Evolutionary conservation across 1,284 basidiomycete genomes (phyloP).

Genomic region (Grifola frondosa): DNA sequence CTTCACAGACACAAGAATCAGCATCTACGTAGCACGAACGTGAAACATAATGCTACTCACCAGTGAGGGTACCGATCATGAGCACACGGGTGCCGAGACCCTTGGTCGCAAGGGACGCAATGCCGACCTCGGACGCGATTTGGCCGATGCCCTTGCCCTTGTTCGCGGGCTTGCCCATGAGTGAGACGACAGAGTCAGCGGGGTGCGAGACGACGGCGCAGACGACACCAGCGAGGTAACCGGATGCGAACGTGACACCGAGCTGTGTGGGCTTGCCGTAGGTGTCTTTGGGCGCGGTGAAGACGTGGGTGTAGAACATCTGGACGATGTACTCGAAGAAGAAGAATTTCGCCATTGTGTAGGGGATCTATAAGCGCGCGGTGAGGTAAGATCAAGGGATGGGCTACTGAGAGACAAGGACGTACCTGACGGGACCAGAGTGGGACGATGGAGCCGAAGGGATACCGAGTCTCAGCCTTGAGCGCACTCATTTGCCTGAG

Average conservation of each 20-base stretch:
- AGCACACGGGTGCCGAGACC: slow-evolving; percentile 79
- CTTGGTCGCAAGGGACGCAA: slow-evolving; percentile 65
- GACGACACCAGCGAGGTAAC: slow-evolving; percentile 80
- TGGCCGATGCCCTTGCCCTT: slow-evolving; percentile 70
- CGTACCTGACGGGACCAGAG: slow-evolving; percentile 81
- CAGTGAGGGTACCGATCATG: slow-evolving; percentile 80
- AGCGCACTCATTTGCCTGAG: slow-evolving; percentile 62
- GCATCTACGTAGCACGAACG: not conserved
- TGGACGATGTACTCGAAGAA: slow-evolving; percentile 80
- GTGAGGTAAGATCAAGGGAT: not conserved
- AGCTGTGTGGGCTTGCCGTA: slow-evolving; percentile 75
- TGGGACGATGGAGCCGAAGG: slow-evolving; percentile 78
- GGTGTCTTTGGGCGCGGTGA: slow-evolving; percentile 70
- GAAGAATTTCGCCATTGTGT: slow-evolving; percentile 89
- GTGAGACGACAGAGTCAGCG: slow-evolving; percentile 77
- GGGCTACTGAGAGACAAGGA: not conserved
- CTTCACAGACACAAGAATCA: too few relatives aligned
- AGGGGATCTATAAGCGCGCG: slow-evolving; percentile 58
- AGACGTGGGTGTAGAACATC: slow-evolving; percentile 74
- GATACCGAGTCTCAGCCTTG: slow-evolving; percentile 70
- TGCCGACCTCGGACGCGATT: slow-evolving; percentile 69
- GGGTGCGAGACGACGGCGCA: slow-evolving; percentile 84
- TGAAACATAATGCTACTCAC: slow-evolving; percentile 28
- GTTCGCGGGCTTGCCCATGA: slow-evolving; percentile 75
- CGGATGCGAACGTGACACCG: slow-evolving; percentile 77